Evolutionary conservation across 179 eudicot species (phyloP).

Genomic region (Carnegiea gigantea): DNA sequence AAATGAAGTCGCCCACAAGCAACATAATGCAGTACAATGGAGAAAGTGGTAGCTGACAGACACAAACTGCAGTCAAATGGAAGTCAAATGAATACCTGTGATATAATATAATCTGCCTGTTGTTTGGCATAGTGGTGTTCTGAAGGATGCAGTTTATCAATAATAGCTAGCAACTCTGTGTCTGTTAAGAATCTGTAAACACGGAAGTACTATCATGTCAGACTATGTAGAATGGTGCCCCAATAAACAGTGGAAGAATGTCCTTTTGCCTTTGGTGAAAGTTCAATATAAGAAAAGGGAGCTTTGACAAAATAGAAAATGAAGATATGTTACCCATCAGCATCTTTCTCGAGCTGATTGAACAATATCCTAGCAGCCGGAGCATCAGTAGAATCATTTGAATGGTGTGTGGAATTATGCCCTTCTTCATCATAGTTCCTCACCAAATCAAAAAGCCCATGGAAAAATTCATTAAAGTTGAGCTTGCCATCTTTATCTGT

Average conservation of each 20-base stretch:
- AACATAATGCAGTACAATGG: not conserved
- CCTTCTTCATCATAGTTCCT: conserved; percentile 76
- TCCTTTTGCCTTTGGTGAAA: not conserved
- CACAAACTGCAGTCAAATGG: not conserved
- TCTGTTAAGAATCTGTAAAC: conserved; percentile 61
- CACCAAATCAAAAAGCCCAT: conserved; percentile 86
- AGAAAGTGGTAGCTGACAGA: not conserved
- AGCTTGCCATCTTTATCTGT: conserved; percentile 90
- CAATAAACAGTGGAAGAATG: not conserved
- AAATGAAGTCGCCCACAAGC: not conserved
- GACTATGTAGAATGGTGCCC: not conserved
- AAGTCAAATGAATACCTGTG: conserved; percentile 61
- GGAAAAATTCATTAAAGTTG: conserved; percentile 87
- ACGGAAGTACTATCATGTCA: conserved; percentile 10
- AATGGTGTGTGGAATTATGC: conserved; percentile 43
- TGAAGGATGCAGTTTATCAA: conserved; percentile 88
- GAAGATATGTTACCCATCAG: conserved; percentile 57
- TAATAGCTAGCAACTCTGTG: conserved; percentile 73
- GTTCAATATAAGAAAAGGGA: conserved; percentile 4
- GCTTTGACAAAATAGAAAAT: not conserved
- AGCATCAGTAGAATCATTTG: conserved; percentile 48
- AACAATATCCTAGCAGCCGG: conserved; percentile 83
- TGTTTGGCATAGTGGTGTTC: conserved; percentile 92
- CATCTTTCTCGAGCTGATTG: conserved; percentile 82
- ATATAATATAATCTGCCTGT: conserved; percentile 89